phyloP scores from a whole-genome alignment of 2,329 filamentous ascomycete genomes.

The Didymella pomorum region DNA sequence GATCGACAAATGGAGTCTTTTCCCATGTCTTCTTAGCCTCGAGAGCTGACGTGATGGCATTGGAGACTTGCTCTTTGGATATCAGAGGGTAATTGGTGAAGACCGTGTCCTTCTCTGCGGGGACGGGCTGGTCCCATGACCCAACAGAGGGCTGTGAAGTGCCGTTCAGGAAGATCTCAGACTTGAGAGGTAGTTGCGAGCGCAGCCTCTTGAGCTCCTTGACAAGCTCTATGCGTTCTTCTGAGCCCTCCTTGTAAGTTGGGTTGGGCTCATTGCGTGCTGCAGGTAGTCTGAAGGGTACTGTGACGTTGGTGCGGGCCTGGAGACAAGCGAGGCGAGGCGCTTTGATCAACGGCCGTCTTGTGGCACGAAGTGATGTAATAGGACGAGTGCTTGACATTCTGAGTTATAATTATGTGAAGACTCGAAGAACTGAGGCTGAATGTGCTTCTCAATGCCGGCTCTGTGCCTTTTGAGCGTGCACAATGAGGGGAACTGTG shows the following conservation, averaged over 20 bases:
- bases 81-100: slow-evolving; percentile 86
- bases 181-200: slow-evolving; percentile 38
- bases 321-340: slow-evolving; percentile 26
- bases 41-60: slow-evolving; percentile 82
- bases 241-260: slow-evolving; percentile 39
- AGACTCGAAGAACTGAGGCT: slow-evolving; percentile 10
- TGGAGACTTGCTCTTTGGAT: slow-evolving; percentile 73
- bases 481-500: slow-evolving; percentile 21
- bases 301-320: slow-evolving; percentile 37
- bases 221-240: slow-evolving; percentile 37
- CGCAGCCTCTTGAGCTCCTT: slow-evolving; percentile 36
- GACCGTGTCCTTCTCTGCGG: slow-evolving; percentile 66
- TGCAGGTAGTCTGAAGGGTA: slow-evolving; percentile 40
- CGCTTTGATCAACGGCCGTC: slow-evolving; percentile 23
- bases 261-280: slow-evolving; percentile 44
- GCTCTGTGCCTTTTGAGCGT: slow-evolving; percentile 22
- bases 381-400: slow-evolving; percentile 33
- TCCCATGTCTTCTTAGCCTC: slow-evolving; percentile 86
- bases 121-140: slow-evolving; percentile 40
- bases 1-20: slow-evolving; percentile 82
- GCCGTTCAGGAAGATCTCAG: slow-evolving; percentile 39
- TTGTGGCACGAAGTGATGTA: slow-evolving; percentile 21
- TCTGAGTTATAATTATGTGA: slow-evolving; percentile 7
- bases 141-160: slow-evolving; percentile 34
- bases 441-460: slow-evolving; percentile 10